Percentiles rank a stretch among this genome's conserved stretches.
Conservation (phyloP, 73 alveolate species). For the Strombidium stylifer region DNA sequence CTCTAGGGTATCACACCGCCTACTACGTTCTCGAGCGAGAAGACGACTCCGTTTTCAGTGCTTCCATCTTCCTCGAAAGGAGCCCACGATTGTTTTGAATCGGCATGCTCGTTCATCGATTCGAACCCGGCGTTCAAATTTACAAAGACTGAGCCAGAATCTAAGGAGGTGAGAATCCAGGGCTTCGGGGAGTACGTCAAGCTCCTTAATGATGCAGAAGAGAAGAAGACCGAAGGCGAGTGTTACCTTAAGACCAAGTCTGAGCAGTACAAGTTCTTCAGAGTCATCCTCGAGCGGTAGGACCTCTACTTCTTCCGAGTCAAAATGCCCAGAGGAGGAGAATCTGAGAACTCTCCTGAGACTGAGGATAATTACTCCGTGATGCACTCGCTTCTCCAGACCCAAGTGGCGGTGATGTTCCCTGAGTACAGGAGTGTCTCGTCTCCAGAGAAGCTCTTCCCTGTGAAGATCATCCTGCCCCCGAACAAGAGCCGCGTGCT, state of each 20-base stretch:
- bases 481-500: constrained; percentile 52
- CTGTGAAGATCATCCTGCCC: constrained; percentile 37
- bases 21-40: too few relatives aligned
- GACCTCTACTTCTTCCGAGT: constrained; percentile 41
- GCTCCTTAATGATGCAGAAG: too few relatives aligned
- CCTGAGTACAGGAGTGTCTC: not conserved
- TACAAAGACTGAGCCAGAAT: too few relatives aligned
- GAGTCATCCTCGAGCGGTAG: not conserved
- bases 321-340: not conserved
- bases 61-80: too few relatives aligned
- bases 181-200: too few relatives aligned
- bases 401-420: not conserved
- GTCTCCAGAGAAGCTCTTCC: constrained; percentile 4
- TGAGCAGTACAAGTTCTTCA: not conserved
- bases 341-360: not conserved
- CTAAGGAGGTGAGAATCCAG: too few relatives aligned
- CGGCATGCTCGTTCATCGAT: too few relatives aligned
- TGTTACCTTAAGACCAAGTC: not conserved
- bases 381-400: not conserved
- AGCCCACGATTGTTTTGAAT: too few relatives aligned
- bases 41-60: too few relatives aligned
- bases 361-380: not conserved
- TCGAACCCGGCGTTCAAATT: too few relatives aligned
- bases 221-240: not conserved
- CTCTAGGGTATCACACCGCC: too few relatives aligned